Conservation (phyloP, 805 yeast genomes). For the Zygosaccharomyces rouxii region DNA sequence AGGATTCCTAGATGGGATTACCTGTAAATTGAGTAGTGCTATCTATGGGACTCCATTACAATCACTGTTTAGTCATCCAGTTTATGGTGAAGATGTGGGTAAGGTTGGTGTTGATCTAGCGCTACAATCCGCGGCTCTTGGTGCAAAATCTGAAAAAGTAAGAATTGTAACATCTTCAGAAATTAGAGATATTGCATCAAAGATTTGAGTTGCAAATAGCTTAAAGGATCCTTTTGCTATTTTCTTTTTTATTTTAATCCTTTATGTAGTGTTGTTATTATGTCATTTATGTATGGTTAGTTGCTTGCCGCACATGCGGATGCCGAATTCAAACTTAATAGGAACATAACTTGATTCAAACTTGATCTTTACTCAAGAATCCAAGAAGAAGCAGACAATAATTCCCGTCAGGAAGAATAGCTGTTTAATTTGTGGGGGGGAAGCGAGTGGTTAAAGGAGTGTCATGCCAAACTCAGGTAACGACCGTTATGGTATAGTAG, state of each 20-base stretch:
- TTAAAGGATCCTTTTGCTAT: background rate
- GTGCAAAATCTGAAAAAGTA: constrained; percentile 21
- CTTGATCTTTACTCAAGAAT: background rate
- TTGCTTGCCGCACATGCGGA: background rate
- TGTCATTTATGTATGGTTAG: background rate
- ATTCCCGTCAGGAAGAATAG: background rate
- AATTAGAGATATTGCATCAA: constrained; percentile 22
- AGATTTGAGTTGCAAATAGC: background rate
- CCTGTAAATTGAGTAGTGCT: constrained; percentile 33
- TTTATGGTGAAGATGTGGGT: constrained; percentile 65
- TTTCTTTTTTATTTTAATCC: background rate
- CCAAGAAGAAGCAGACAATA: background rate
- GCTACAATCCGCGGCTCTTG: constrained; percentile 20
- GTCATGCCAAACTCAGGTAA: constrained; percentile 4
- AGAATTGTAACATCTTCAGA: constrained; percentile 33
- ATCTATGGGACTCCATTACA: constrained; percentile 37
- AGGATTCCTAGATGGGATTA: constrained; percentile 36
- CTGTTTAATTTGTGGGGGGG: background rate
- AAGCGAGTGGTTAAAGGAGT: background rate
- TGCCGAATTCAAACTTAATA: background rate
- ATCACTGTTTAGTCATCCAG: constrained; percentile 40
- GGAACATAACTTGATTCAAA: background rate
- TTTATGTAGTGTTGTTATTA: background rate
- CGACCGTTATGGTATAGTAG: constrained; percentile 70
- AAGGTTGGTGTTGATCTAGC: constrained; percentile 47